Conservation (phyloP, 176 grass and related monocot species). For the Cymbopogon citratus region DNA sequence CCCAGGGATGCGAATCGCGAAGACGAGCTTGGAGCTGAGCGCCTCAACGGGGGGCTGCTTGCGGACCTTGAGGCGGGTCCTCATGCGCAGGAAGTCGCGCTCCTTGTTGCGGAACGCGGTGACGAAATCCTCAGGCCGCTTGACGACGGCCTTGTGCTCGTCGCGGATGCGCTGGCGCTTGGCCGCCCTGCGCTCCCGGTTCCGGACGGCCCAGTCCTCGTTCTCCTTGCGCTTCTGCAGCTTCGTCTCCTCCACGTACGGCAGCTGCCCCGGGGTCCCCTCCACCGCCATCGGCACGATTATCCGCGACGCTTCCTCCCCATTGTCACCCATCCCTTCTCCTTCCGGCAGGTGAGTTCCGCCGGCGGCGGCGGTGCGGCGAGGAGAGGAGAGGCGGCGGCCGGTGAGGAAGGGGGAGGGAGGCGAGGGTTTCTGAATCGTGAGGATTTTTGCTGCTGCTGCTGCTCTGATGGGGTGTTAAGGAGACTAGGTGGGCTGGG, state of each 20-base stretch:
- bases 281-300: slow-evolving; percentile 40
- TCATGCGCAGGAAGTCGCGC: slow-evolving; percentile 66
- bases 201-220: slow-evolving; percentile 80
- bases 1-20: slow-evolving; percentile 87
- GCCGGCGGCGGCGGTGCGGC: not conserved
- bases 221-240: slow-evolving; percentile 83
- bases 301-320: not conserved
- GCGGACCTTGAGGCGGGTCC: slow-evolving; percentile 56
- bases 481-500: not conserved
- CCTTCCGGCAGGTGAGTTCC: not conserved
- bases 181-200: slow-evolving; percentile 42
- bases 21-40: slow-evolving; percentile 59
- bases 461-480: not conserved
- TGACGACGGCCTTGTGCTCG: slow-evolving; percentile 49
- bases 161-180: slow-evolving; percentile 38
- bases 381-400: not conserved
- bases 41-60: slow-evolving; percentile 35
- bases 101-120: slow-evolving; percentile 81
- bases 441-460: not conserved
- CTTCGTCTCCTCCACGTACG: slow-evolving; percentile 68
- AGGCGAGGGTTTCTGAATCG: slow-evolving; percentile 7
- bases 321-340: not conserved
- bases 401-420: not conserved
- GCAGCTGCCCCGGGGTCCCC: slow-evolving; percentile 31
- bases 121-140: slow-evolving; percentile 84